phyloP scores from a whole-genome alignment of 768 basidiomycete genomes.

The Mycena sanguinolenta region DNA sequence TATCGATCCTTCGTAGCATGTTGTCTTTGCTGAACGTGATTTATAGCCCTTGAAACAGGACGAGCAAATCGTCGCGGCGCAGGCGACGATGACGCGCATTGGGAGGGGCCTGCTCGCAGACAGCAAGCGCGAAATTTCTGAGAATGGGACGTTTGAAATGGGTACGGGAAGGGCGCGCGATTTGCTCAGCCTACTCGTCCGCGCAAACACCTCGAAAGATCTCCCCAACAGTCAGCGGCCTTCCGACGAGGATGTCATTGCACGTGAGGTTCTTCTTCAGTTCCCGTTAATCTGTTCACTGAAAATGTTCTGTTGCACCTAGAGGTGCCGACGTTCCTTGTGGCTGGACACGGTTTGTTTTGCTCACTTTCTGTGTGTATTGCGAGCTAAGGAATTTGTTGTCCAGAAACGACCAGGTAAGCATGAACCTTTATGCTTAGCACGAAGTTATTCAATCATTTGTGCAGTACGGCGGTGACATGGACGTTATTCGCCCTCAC shows the following conservation, averaged over 20 bases:
- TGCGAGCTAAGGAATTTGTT: not conserved
- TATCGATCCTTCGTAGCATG: not conserved
- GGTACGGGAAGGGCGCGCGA: constrained; percentile 53
- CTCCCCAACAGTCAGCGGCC: constrained; percentile 65
- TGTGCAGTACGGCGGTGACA: constrained; percentile 15
- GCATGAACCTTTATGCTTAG: not conserved
- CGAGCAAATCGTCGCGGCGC: constrained; percentile 31
- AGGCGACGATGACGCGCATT: constrained; percentile 61
- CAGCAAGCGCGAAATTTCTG: constrained; percentile 57
- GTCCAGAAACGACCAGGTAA: constrained; percentile 63
- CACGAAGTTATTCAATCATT: not conserved
- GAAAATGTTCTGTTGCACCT: no score
- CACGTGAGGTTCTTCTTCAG: constrained; percentile 52
- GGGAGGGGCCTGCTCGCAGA: constrained; percentile 62
- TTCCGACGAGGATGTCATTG: constrained; percentile 72
- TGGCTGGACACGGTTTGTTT: constrained; percentile 59
- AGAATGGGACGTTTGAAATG: constrained; percentile 47
- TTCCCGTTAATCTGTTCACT: no score
- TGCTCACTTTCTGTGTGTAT: not conserved
- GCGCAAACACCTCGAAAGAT: constrained; percentile 75
- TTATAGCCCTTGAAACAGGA: constrained; percentile 43
- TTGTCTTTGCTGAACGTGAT: no score
- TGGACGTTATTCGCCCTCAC: constrained; percentile 21
- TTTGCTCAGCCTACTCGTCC: constrained; percentile 69
- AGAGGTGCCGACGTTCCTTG: constrained; percentile 60